Evolutionary conservation across 768 basidiomycete genomes (phyloP), one percentile per base, ranked within the genome.

Genomic region (Cubamyces lactineus): DNA sequence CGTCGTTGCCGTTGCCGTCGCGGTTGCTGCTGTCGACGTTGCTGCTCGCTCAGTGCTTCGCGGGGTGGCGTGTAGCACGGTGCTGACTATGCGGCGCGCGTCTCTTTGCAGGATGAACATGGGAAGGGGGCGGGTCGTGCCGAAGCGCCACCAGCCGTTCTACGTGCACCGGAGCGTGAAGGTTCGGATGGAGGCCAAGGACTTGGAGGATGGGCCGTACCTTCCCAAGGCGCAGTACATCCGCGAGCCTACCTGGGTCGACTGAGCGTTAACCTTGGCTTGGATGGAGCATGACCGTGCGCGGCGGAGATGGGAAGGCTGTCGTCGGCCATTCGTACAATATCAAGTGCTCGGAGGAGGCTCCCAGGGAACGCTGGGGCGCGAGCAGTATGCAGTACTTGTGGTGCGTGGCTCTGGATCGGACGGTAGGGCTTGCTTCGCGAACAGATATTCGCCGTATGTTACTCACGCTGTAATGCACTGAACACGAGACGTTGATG

Each of bases 161-260:
- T 57, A 66, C 12, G 67, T 73, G 43, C 73, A 74, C 53, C 52
- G 67, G 39, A 69, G 62, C 56, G 73, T 74, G 21, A 66, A 70
- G 57, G 51, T 63, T 21, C 61, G 73, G 26, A 65, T 72, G 64
- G 65, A 71, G 50, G 62, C 69, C 12, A 43, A 59, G 43, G 24
- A 43, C 16, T 53, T 77, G 58, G 57, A 69, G 19, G 69, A 57
- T 0, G 64, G 72, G 16, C 67, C 65, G 23, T 78, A 78, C 65
- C 60, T 49, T 16, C 76, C 76, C 11, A 69, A 59, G 38, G 72
- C 72, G 21, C 65, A 65, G 34, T 71, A 43, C 19, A 50, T 45
- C 13, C 8, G 51, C 47, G 39, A 64, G 46, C 55, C 57, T 8
- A 53, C 56, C 42, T 64, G 48, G 50, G 66, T 67, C 9, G 66